phyloP scores from a whole-genome alignment of 495 filamentous ascomycete species.

The Penicillium macrosclerotiorum region DNA sequence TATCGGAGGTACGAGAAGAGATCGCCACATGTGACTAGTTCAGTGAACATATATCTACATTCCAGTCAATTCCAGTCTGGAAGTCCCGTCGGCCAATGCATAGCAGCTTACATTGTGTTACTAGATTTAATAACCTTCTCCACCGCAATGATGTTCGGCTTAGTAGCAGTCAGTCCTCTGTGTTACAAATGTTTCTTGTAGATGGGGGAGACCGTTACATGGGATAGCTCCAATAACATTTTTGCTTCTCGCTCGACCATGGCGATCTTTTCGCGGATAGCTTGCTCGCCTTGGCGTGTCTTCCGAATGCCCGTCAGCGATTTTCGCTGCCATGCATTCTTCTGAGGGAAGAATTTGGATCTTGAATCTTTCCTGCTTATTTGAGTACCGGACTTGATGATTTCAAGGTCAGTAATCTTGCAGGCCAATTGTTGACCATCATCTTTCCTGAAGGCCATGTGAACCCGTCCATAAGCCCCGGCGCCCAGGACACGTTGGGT shows the following conservation, averaged over 20 bases:
- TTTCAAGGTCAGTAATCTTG: conserved; percentile 46
- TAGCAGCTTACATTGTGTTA: conserved; percentile 50
- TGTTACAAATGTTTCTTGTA: neutral
- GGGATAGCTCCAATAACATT: conserved; percentile 55
- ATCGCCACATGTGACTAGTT: conserved; percentile 64
- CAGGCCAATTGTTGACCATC: conserved; percentile 50
- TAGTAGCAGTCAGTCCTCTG: neutral
- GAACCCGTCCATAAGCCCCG: conserved; percentile 48
- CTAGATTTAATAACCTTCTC: conserved; percentile 51
- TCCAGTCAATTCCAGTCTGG: neutral
- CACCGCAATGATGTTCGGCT: conserved; percentile 63
- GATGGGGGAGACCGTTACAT: conserved; percentile 42
- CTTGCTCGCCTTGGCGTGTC: no score
- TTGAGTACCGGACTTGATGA: neutral
- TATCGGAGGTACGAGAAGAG: conserved; percentile 59
- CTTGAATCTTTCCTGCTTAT: neutral
- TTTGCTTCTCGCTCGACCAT: conserved; percentile 46
- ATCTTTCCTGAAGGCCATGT: conserved; percentile 42
- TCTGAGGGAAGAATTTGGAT: neutral
- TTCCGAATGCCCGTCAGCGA: neutral
- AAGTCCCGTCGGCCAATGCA: no score
- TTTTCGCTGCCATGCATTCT: neutral
- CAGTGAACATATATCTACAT: conserved; percentile 64
- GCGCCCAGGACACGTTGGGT: conserved; percentile 48
- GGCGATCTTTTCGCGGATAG: conserved; percentile 3